These are phyloP conservation scores for Lantana camara DNA, from an alignment of 257 asterid genomes.

Conservation along the genomic window DNA sequence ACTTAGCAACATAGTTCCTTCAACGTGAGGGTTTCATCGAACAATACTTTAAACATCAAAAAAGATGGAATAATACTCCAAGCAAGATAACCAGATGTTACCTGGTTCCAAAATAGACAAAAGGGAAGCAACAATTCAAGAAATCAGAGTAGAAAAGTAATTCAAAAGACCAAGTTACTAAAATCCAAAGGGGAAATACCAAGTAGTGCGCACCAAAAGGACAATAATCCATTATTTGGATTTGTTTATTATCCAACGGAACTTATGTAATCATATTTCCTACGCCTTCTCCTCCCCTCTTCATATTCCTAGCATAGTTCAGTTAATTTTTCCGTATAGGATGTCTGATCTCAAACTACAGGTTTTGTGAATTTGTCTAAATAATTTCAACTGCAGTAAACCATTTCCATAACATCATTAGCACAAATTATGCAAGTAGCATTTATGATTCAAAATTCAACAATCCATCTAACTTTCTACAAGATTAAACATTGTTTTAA, in stretches of 20 bases:
- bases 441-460: not conserved
- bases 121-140: not conserved
- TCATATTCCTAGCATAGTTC: not conserved
- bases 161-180: not conserved
- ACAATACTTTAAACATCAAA: not conserved
- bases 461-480: not conserved
- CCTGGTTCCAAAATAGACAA: constrained; percentile 5
- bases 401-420: not conserved
- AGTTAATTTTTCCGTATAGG: not conserved
- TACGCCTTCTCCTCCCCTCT: not conserved
- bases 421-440: constrained; percentile 1
- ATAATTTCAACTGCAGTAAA: not conserved
- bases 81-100: not conserved
- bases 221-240: not conserved
- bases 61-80: not conserved
- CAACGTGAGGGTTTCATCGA: constrained; percentile 1
- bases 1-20: not conserved
- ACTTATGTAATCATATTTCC: not conserved
- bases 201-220: not conserved
- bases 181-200: not conserved
- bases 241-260: not conserved
- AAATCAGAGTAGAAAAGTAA: not conserved
- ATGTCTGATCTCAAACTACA: not conserved
- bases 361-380: not conserved
- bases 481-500: no score